Evolutionary conservation across 768 basidiomycete species (phyloP), one percentile per base, ranked within the genome.

Genomic region (Leccinum longicurvipes): DNA sequence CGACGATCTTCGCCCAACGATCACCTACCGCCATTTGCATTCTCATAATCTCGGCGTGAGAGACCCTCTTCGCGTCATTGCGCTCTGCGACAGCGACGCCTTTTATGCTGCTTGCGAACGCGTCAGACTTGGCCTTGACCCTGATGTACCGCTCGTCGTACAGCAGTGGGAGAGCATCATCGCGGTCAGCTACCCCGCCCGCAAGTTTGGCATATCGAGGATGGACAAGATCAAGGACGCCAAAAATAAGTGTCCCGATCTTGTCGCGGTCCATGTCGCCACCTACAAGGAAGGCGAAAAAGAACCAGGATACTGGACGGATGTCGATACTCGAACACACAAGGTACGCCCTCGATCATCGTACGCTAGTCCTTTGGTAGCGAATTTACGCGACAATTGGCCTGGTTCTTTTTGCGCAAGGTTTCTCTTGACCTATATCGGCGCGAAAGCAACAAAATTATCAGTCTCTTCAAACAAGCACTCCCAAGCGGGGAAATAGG

Each of bases 181-280:
- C 56, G 97, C 97, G 0, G 89, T 98, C 59, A 98, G 95, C 72
- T 98, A 99, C 67, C 87, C 94, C 5, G 96, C 97, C 0, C 82
- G 97, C 59, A 85, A 84, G 65, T 98, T 82, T 67, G 96, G 95
- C 5, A 95, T 99, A 63, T 91, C 92, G n/a, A 77, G 96, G 46
- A 91, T 93, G 84, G 88, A 87, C 71, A 87, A 85, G 67, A 75
- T 86, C 56, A 80, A 85, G 65, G 91, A 95, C 46, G 92, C 96
- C 7, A 79, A 85, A 73, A 85, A 89, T 71, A 82, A 84, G 60
- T 98, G 95, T 69, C 95, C 96, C 0, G 74, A 92, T 49, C 74
- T 98, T 8, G 76, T 83, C 31, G 83, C 92, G 4, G 88, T 97
- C 7, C 96, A 99, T 74, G 93, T 96, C 15, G 94, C 95, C 17